These are phyloP conservation scores for Aotearoamyces nothofagi DNA, from an alignment of 2,329 filamentous ascomycete species.

Conservation along the genomic window DNA sequence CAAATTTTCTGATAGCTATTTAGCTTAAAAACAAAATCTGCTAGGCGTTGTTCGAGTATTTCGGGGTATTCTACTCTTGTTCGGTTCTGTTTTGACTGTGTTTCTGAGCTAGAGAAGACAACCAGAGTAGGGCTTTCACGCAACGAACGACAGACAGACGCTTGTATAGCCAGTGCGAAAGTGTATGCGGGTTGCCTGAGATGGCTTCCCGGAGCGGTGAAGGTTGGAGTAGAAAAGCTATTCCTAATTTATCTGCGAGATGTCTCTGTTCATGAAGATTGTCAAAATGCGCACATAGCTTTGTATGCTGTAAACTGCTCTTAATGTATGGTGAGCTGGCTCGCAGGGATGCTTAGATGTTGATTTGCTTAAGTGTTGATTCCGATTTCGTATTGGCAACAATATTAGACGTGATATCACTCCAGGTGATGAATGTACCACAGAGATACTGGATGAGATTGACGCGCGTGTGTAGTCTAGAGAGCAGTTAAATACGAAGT, in stretches of 20 bases:
- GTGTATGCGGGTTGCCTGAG: background rate
- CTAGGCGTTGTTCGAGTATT: constrained; percentile 15
- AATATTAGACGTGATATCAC: too few relatives aligned
- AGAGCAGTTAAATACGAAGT: background rate
- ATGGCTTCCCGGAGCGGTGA: background rate
- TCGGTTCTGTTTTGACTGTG: constrained; percentile 8
- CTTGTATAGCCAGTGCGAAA: constrained; percentile 27
- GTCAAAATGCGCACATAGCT: background rate
- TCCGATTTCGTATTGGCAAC: too few relatives aligned
- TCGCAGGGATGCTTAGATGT: too few relatives aligned
- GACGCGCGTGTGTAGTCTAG: background rate
- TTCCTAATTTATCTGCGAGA: too few relatives aligned
- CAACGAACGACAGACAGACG: constrained; percentile 17
- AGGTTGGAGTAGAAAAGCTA: too few relatives aligned
- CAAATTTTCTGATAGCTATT: constrained; percentile 20
- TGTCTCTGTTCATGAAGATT: too few relatives aligned
- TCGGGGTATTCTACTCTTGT: constrained; percentile 10
- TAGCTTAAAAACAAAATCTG: constrained; percentile 19
- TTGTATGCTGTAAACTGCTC: background rate
- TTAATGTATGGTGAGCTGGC: background rate
- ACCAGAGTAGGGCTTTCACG: constrained; percentile 18
- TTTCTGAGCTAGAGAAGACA: constrained; percentile 15
- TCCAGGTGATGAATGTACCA: too few relatives aligned
- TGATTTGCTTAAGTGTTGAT: too few relatives aligned
- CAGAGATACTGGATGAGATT: background rate